phyloP scores from a whole-genome alignment of 352 stramenopile genomes.

The Globisporangium yorkense region DNA sequence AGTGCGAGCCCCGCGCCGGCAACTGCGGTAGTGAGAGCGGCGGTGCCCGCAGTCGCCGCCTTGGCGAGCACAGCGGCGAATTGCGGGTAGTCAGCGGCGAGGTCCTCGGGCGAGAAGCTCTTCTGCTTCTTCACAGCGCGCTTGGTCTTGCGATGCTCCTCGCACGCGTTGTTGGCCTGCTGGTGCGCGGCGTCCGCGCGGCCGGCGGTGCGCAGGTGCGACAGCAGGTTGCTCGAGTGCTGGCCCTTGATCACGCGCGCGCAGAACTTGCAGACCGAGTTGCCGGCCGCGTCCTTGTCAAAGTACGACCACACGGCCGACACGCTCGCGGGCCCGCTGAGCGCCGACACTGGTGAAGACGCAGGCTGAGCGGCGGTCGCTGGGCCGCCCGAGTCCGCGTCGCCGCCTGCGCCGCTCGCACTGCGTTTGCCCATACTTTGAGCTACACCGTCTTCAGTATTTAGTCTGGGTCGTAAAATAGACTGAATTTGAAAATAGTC shows the following conservation, averaged over 20 bases:
- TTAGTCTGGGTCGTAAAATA: no score
- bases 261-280: slow-evolving; percentile 84
- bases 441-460: slow-evolving; percentile 36
- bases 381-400: no score
- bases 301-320: slow-evolving; percentile 85
- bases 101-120: slow-evolving; percentile 47
- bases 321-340: slow-evolving; percentile 46
- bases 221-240: slow-evolving; percentile 80
- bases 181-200: slow-evolving; percentile 65
- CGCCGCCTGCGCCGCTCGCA: no score
- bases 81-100: slow-evolving; percentile 38
- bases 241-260: slow-evolving; percentile 81
- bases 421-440: no score
- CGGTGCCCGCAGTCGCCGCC: background rate
- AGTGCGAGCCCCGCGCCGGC: background rate
- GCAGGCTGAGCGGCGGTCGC: no score
- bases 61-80: slow-evolving; percentile 21
- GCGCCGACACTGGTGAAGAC: background rate
- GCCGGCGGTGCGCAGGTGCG: slow-evolving; percentile 66
- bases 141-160: slow-evolving; percentile 78
- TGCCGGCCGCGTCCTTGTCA: slow-evolving; percentile 64
- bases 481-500: no score
- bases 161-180: slow-evolving; percentile 66
- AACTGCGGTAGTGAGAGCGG: background rate
- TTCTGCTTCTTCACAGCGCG: slow-evolving; percentile 76